Evolutionary conservation across 208 protist genomes (phyloP).

Genomic region (Leishmania major): DNA sequence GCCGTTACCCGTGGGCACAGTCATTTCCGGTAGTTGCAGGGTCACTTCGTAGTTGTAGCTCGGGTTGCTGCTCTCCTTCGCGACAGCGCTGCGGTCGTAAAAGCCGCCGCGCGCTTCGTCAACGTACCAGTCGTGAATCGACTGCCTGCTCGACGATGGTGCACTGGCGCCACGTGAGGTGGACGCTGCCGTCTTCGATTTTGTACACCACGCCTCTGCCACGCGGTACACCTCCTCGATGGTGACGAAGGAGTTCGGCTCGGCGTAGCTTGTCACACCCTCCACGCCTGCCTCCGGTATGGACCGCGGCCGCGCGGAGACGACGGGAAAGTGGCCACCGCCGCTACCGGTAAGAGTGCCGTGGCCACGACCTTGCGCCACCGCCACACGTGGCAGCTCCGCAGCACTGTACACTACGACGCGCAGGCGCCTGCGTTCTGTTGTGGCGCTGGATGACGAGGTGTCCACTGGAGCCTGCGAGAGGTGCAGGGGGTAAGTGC

Average conservation of each 20-base stretch:
- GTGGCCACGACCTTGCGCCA: slow-evolving; percentile 15
- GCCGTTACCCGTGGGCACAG: slow-evolving; percentile 1
- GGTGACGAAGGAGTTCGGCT: slow-evolving; percentile 72
- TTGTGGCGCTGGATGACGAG: background rate
- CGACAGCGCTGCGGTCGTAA: slow-evolving; percentile 71
- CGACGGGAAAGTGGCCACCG: slow-evolving; percentile 6
- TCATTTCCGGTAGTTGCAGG: slow-evolving; percentile 56
- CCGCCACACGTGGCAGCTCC: slow-evolving; percentile 58
- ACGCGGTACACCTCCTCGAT: slow-evolving; percentile 70
- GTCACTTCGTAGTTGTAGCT: slow-evolving; percentile 75
- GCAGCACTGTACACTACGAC: slow-evolving; percentile 56
- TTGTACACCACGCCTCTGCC: background rate
- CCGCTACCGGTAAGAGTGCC: background rate
- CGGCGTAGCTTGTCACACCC: slow-evolving; percentile 35
- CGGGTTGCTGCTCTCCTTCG: slow-evolving; percentile 49
- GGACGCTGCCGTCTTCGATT: background rate
- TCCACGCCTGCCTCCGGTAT: slow-evolving; percentile 18
- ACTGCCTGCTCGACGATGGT: slow-evolving; percentile 25
- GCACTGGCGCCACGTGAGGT: background rate
- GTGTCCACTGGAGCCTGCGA: background rate
- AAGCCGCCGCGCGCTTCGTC: slow-evolving; percentile 56
- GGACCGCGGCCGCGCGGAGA: slow-evolving; percentile 19
- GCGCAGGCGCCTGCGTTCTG: slow-evolving; percentile 45
- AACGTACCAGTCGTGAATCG: slow-evolving; percentile 67
- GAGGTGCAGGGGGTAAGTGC: background rate